These are phyloP conservation scores for Paraphoma chrysanthemicola DNA, from an alignment of 2,329 filamentous ascomycete genomes.

Conservation along the genomic window DNA sequence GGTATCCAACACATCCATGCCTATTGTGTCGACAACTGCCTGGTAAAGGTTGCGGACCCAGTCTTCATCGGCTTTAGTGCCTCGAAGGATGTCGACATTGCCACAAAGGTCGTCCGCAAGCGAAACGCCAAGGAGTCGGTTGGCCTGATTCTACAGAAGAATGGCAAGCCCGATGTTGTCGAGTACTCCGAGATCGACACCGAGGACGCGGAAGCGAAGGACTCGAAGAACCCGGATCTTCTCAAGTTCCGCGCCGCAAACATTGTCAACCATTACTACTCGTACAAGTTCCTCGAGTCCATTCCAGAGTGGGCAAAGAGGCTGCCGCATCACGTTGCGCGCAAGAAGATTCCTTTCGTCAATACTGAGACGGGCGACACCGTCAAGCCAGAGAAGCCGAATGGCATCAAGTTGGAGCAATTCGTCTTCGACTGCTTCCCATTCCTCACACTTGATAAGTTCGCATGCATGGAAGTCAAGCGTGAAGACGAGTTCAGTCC, in stretches of 20 bases:
- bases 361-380: constrained; percentile 78
- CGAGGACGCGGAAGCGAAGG: constrained; percentile 86
- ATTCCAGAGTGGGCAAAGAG: constrained; percentile 86
- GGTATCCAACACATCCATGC: constrained; percentile 95
- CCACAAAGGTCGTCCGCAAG: constrained; percentile 99
- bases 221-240: constrained; percentile 78
- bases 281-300: constrained; percentile 86
- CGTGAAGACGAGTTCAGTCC: constrained; percentile 98
- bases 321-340: constrained; percentile 92
- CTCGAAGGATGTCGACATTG: constrained; percentile 87
- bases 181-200: constrained; percentile 98
- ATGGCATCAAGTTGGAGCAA: constrained; percentile 98
- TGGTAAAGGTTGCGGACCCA: constrained; percentile 98
- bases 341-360: constrained; percentile 95
- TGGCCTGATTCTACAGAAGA: constrained; percentile 91
- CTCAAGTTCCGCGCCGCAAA: constrained; percentile 98
- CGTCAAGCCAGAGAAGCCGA: constrained; percentile 91
- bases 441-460: constrained; percentile 82
- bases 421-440: constrained; percentile 99
- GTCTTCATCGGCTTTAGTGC: constrained; percentile 94
- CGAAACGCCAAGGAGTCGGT: constrained; percentile 95
- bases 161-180: constrained; percentile 94
- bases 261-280: constrained; percentile 99
- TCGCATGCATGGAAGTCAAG: constrained; percentile 93
- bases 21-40: constrained; percentile 98